phyloP scores from a whole-genome alignment of 2,329 filamentous ascomycete species.

The Arthrobotrys entomopaga region DNA sequence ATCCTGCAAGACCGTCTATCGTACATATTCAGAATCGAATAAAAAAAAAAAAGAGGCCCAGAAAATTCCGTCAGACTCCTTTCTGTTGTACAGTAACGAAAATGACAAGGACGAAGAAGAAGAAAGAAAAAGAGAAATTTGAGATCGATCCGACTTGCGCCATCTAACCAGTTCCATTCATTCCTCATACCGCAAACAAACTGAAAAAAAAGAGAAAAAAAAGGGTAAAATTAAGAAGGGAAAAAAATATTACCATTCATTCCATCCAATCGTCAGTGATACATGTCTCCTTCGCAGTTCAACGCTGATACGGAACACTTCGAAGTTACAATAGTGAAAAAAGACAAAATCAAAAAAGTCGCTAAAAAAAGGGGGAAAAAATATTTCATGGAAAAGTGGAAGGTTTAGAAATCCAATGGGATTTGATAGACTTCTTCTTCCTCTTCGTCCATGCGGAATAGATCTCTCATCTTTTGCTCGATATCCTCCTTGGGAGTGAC shows the following conservation, averaged over 20 bases:
- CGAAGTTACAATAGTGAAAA: neutral
- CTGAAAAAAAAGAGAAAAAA: too few relatives aligned
- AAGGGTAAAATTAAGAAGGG: neutral
- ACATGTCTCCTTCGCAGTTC: neutral
- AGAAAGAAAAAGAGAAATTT: neutral
- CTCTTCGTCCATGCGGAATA: conserved; percentile 46
- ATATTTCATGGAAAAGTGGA: neutral
- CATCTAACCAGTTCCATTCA: conserved; percentile 7
- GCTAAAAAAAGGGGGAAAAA: conserved; percentile 3
- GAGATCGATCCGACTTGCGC: conserved; percentile 4
- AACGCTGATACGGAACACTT: neutral
- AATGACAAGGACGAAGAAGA: neutral
- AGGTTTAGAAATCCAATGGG: conserved; percentile 34
- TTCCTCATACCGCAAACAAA: neutral
- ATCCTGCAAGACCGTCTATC: neutral
- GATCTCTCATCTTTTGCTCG: conserved; percentile 33
- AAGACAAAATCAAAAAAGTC: neutral
- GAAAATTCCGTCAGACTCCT: conserved; percentile 1
- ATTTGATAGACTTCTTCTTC: conserved; percentile 51
- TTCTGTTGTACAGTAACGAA: conserved; percentile 9
- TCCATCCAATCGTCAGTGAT: neutral
- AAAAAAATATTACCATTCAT: neutral
- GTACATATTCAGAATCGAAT: conserved; percentile 3
- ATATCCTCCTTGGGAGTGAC: conserved; percentile 30
- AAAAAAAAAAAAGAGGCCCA: neutral